phyloP scores from a whole-genome alignment of 2,329 filamentous ascomycete species.

The Fusarium humuli region DNA sequence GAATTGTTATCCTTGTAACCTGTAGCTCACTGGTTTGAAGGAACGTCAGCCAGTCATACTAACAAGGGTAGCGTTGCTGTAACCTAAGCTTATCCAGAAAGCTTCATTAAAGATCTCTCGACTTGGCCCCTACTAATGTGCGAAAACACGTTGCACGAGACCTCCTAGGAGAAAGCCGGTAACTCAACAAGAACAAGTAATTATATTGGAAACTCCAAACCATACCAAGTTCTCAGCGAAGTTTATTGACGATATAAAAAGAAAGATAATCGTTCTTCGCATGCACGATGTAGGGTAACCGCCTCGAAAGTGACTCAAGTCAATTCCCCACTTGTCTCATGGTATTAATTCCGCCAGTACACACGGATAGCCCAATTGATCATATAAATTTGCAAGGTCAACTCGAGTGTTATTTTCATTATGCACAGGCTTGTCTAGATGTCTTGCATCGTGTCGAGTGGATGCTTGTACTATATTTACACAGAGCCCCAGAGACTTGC shows the following conservation, averaged over 20 bases:
- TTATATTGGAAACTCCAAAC: too few species aligned
- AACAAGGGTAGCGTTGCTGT: too few species aligned
- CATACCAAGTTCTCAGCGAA: neutral
- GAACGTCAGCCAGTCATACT: too few species aligned
- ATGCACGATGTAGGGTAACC: neutral
- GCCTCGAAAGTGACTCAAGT: neutral
- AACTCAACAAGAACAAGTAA: too few species aligned
- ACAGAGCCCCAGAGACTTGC: slow-evolving; percentile 14
- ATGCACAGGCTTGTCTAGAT: neutral
- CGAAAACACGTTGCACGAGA: too few species aligned
- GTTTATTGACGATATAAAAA: neutral
- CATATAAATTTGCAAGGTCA: neutral
- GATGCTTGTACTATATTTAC: slow-evolving; percentile 35
- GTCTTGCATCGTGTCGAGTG: slow-evolving; percentile 22
- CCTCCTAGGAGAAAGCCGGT: too few species aligned
- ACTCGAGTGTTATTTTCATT: neutral
- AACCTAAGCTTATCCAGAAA: too few species aligned
- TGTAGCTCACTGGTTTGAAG: too few species aligned
- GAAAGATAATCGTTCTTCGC: neutral
- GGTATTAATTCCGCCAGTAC: neutral
- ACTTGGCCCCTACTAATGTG: too few species aligned
- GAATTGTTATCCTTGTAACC: too few species aligned
- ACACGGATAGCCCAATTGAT: neutral
- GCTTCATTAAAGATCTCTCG: too few species aligned
- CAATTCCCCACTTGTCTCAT: neutral